Percentiles rank a stretch among this genome's conserved stretches.
Conservation (phyloP, 2,329 filamentous ascomycete species). For the Clarireedia monteithiana region DNA sequence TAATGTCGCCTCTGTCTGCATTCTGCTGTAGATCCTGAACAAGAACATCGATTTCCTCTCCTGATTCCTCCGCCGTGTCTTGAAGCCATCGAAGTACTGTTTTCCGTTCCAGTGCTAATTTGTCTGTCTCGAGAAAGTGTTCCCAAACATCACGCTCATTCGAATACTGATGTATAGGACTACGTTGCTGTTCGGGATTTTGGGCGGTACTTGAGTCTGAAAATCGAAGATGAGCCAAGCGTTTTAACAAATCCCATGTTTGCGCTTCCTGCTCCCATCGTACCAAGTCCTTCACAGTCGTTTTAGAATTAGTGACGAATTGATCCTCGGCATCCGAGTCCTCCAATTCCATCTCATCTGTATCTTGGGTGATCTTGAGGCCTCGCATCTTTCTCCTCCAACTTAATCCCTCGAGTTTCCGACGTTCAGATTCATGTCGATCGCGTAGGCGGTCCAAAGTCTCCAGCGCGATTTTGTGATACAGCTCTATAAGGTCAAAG, state of each 20-base stretch:
- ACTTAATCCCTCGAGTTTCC: conserved; percentile 20
- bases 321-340: conserved; percentile 45
- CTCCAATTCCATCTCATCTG: conserved; percentile 35
- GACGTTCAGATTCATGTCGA: conserved; percentile 28
- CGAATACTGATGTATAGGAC: conserved; percentile 43
- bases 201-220: conserved; percentile 27
- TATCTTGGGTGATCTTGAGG: conserved; percentile 22
- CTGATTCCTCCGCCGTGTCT: conserved; percentile 58
- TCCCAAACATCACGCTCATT: conserved; percentile 58
- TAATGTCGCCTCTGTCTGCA: conserved; percentile 71
- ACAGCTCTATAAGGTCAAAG: conserved; percentile 60
- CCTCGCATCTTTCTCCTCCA: conserved; percentile 32
- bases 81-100: conserved; percentile 83
- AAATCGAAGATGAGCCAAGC: conserved; percentile 58
- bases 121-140: conserved; percentile 66
- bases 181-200: conserved; percentile 13
- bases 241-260: conserved; percentile 78
- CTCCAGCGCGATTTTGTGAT: conserved; percentile 48
- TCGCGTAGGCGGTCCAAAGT: conserved; percentile 38
- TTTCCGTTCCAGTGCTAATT: conserved; percentile 68
- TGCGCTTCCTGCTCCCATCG: conserved; percentile 77
- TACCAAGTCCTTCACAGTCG: conserved; percentile 42
- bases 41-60: conserved; percentile 66
- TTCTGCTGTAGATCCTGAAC: conserved; percentile 68
- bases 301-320: conserved; percentile 16